Evolutionary conservation across 2,329 filamentous ascomycete genomes (phyloP), one percentile per base, ranked within the genome.

Genomic region (Fusarium sp.): DNA sequence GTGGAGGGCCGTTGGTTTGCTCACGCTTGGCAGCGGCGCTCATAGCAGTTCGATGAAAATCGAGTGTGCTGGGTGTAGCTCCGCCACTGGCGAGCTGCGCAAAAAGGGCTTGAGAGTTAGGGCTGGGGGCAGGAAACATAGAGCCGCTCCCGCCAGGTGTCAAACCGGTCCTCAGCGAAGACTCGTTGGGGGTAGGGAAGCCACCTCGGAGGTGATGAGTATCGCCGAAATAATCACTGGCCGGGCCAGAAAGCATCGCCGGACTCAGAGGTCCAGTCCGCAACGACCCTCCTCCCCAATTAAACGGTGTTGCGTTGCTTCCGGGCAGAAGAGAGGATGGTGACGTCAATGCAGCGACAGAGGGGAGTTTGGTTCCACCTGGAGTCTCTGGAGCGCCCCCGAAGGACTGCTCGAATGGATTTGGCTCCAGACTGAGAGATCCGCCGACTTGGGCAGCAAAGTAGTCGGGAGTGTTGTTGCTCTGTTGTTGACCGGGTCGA

Each of bases 321-420:
- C 93, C 94, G 56, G 92, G 92, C 35, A 94, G 85, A 22, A 97
- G 89, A 24, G 94, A 91, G 54, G 94, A 94, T 8, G 96, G 96
- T 56, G 96, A 98, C 27, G 96, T 97, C 78, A 99, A 89, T 72
- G 95, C 90, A 56, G 95, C 95, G 76, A 98, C 95, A 18, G 95
- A 93, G 60, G 96, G 96, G 72, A 99, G 87, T 79, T 98, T 92
- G 68, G 90, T 91, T 74, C 90, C 93, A 76, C 94, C 93, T 18
- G 96, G 95, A 35, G 96, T 97, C 82, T 97, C 94, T 77, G 91
- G 89, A 64, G 85, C 85, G 71, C 86, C 86, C 76, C 89, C 92
- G 82, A 99, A 99, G 8, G 96, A 98, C 84, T 96, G 94, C 82
- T 98, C 96, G 80, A 99, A 98, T 10, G 96, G 96, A 83, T 99